These are phyloP conservation scores for Candida sp. DNA, from an alignment of 1,139 yeast species.

Conservation along the genomic window DNA sequence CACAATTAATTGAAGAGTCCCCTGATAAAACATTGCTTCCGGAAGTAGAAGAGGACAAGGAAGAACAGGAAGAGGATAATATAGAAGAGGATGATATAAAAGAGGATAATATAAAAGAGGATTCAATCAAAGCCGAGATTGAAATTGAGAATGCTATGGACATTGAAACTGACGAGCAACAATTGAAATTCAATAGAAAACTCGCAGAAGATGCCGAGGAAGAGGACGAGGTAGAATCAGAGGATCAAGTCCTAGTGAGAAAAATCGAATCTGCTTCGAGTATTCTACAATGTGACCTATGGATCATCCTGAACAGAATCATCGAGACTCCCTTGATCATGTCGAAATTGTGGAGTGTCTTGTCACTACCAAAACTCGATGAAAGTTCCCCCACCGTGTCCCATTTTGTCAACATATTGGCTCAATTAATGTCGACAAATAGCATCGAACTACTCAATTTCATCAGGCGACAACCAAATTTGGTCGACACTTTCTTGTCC, in stretches of 20 bases:
- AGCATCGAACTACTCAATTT: slow-evolving; percentile 50
- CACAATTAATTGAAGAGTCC: slow-evolving; percentile 10
- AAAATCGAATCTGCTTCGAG: slow-evolving; percentile 42
- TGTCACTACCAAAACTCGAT: slow-evolving; percentile 31
- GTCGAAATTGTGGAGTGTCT: slow-evolving; percentile 41
- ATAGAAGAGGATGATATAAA: slow-evolving; percentile 7
- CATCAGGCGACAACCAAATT: slow-evolving; percentile 45
- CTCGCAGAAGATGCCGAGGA: slow-evolving; percentile 9
- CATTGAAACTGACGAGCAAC: slow-evolving; percentile 11
- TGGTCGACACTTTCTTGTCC: slow-evolving; percentile 52
- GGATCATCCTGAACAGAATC: slow-evolving; percentile 44
- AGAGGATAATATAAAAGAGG: slow-evolving; percentile 7
- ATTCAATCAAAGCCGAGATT: not conserved
- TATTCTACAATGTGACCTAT: slow-evolving; percentile 38
- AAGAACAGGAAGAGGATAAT: slow-evolving; percentile 11
- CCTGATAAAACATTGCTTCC: slow-evolving; percentile 1
- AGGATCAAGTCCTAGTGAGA: slow-evolving; percentile 37
- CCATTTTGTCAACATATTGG: slow-evolving; percentile 40
- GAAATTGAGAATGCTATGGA: slow-evolving; percentile 5
- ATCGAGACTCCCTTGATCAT: slow-evolving; percentile 43
- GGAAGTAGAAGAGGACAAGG: slow-evolving; percentile 6
- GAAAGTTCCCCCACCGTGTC: slow-evolving; percentile 41
- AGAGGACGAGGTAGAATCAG: slow-evolving; percentile 22
- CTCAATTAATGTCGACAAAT: slow-evolving; percentile 45
- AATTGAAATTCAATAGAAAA: slow-evolving; percentile 7